These are phyloP conservation scores for Rhizoclosmatium globosum DNA, from an alignment of 192 early-diverging fungal genomes.

Conservation along the genomic window DNA sequence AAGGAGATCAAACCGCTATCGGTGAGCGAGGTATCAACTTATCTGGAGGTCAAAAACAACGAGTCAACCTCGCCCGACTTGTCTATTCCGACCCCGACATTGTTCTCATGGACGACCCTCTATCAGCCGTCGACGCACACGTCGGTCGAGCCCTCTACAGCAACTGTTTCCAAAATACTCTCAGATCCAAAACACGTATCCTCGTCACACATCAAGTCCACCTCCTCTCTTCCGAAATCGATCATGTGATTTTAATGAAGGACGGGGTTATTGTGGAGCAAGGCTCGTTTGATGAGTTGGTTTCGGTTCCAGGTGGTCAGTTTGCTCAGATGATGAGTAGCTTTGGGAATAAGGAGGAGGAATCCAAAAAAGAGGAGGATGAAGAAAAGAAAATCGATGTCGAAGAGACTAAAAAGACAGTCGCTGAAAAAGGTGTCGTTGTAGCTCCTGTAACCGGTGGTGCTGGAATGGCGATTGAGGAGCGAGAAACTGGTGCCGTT, in stretches of 20 bases:
- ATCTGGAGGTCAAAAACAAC: slow-evolving; percentile 80
- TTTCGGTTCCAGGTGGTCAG: slow-evolving; percentile 59
- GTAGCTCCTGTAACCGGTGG: slow-evolving; percentile 29
- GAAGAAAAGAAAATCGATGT: slow-evolving; percentile 29
- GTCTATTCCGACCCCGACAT: slow-evolving; percentile 74
- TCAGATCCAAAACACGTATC: slow-evolving; percentile 80
- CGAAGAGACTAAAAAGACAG: not conserved
- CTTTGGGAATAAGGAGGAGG: slow-evolving; percentile 24
- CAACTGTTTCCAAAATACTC: slow-evolving; percentile 69
- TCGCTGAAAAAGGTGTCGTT: not conserved
- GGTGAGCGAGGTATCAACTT: slow-evolving; percentile 63
- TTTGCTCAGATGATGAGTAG: slow-evolving; percentile 63
- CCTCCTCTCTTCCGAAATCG: slow-evolving; percentile 72
- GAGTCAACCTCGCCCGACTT: slow-evolving; percentile 82
- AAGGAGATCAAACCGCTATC: slow-evolving; percentile 70
- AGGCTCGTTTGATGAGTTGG: slow-evolving; percentile 69
- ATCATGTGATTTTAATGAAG: slow-evolving; percentile 76
- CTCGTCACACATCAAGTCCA: slow-evolving; percentile 86
- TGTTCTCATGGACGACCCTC: slow-evolving; percentile 54
- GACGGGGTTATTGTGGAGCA: slow-evolving; percentile 74
- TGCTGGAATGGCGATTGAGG: slow-evolving; percentile 82
- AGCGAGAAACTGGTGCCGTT: slow-evolving; percentile 81
- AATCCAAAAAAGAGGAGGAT: slow-evolving; percentile 47
- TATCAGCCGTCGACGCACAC: slow-evolving; percentile 58
- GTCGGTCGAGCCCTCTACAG: slow-evolving; percentile 77